phyloP scores from a whole-genome alignment of 2,329 filamentous ascomycete genomes.

The Paecilomyces sp. region DNA sequence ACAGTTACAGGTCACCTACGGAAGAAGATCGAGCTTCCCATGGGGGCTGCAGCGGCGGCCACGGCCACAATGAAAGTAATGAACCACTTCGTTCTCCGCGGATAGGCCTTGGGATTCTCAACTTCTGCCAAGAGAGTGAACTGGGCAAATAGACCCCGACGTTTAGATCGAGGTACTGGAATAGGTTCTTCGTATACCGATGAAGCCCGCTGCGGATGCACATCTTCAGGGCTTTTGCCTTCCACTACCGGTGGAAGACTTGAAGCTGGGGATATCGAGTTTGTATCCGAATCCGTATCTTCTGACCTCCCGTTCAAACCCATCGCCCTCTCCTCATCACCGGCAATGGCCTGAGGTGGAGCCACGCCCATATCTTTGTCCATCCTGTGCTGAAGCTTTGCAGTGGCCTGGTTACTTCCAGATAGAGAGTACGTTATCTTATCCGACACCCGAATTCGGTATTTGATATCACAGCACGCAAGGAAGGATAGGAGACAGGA shows the following conservation, averaged over 20 bases:
- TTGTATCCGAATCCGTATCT: conserved; percentile 8
- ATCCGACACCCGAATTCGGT: not conserved
- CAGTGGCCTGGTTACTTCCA: not conserved
- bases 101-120: conserved; percentile 66
- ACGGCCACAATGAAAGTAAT: conserved; percentile 72
- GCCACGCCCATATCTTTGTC: not conserved
- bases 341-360: not conserved
- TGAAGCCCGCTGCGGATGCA: conserved; percentile 8
- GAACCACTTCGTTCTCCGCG: conserved; percentile 70
- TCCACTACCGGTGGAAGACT: conserved; percentile 12
- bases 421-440: not conserved
- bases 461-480: not conserved
- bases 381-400: not conserved
- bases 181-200: conserved; percentile 30
- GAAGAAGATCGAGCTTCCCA: conserved; percentile 79
- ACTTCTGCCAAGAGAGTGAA: conserved; percentile 73
- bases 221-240: conserved; percentile 9
- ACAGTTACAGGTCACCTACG: conserved; percentile 48
- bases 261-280: conserved; percentile 11
- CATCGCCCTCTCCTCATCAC: not conserved
- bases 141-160: conserved; percentile 66
- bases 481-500: not conserved
- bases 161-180: conserved; percentile 45
- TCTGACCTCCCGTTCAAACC: not conserved
- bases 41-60: conserved; percentile 68